phyloP scores from a whole-genome alignment of 768 basidiomycete genomes.

The Rhodosporidiobolus odoratus region DNA sequence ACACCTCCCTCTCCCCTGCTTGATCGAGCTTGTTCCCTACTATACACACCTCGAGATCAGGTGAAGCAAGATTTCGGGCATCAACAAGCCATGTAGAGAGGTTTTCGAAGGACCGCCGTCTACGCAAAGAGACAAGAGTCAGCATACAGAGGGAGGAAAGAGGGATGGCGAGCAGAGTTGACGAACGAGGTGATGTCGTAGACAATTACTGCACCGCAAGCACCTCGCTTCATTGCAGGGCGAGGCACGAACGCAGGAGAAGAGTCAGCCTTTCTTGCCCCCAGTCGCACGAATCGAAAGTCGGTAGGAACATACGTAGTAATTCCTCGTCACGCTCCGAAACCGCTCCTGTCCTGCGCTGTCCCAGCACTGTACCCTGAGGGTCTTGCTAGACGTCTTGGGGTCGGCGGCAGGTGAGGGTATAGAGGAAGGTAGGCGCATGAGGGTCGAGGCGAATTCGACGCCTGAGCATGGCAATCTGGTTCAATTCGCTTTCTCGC shows the following conservation, averaged over 20 bases:
- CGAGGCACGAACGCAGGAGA: no score
- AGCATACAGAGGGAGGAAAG: neutral
- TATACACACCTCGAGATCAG: slow-evolving; percentile 64
- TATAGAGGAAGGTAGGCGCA: slow-evolving; percentile 59
- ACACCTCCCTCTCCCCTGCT: slow-evolving; percentile 87
- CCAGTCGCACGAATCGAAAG: neutral
- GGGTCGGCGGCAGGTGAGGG: neutral
- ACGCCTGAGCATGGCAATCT: slow-evolving; percentile 57
- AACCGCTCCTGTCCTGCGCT: slow-evolving; percentile 62
- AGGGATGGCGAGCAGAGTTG: neutral
- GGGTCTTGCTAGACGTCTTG: slow-evolving; percentile 30
- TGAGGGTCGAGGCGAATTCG: slow-evolving; percentile 90
- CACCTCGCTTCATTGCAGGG: no score
- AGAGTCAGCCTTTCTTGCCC: neutral
- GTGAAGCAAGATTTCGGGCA: slow-evolving; percentile 84
- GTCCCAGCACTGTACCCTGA: slow-evolving; percentile 94
- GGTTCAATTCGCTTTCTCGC: no score
- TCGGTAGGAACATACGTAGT: slow-evolving; percentile 54
- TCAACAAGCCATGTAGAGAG: slow-evolving; percentile 87
- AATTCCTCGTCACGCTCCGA: slow-evolving; percentile 47
- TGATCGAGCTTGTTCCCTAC: slow-evolving; percentile 76
- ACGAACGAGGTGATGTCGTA: slow-evolving; percentile 51
- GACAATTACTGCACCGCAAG: slow-evolving; percentile 50
- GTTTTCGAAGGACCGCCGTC: slow-evolving; percentile 74
- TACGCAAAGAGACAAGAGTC: neutral